Evolutionary conservation across 306 rosid genomes (phyloP).

Genomic region (Cyamopsis tetragonoloba): DNA sequence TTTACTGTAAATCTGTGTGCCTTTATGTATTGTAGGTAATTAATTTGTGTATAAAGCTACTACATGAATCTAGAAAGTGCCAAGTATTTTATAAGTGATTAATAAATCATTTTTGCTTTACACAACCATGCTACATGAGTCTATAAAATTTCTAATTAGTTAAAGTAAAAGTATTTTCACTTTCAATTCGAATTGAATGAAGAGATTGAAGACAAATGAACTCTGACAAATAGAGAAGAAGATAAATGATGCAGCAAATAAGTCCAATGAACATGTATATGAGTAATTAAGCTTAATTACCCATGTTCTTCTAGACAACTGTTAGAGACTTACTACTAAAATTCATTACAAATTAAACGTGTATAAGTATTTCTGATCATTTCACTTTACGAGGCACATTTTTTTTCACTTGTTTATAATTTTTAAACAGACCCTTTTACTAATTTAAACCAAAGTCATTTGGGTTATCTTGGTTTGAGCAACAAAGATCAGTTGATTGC

Average conservation of each 20-base stretch:
- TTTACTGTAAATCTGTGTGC: no score
- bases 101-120: no score
- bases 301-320: background rate
- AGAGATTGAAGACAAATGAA: no score
- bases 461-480: conserved; percentile 27
- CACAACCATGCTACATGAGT: no score
- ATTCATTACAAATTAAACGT: conserved; percentile 13
- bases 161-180: no score
- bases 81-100: no score
- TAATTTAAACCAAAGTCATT: conserved; percentile 29
- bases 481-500: conserved; percentile 24
- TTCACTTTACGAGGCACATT: conserved; percentile 30
- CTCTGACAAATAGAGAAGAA: no score
- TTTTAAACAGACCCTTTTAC: background rate
- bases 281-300: background rate
- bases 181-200: no score
- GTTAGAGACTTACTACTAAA: background rate
- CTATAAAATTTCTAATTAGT: no score
- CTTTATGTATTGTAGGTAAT: no score
- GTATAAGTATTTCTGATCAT: background rate
- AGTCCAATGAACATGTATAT: background rate
- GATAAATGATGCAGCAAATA: background rate
- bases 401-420: conserved; percentile 12
- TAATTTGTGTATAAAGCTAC: no score
- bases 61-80: no score